Conservation (phyloP, 352 stramenopile genomes). For the Globisporangium viniferum region DNA sequence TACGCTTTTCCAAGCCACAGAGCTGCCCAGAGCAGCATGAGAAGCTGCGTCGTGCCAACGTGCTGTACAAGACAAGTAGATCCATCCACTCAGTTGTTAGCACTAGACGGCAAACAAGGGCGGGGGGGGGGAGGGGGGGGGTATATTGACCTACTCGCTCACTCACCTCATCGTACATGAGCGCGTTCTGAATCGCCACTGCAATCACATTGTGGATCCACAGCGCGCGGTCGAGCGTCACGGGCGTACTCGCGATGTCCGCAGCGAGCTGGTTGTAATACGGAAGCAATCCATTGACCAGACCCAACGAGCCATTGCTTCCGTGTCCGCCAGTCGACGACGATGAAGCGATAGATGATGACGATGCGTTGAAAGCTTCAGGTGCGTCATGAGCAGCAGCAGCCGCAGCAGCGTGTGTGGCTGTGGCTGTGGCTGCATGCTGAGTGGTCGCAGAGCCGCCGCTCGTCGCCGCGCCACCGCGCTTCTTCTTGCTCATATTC, state of each 20-base stretch:
- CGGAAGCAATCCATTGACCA: background rate
- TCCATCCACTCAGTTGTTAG: background rate
- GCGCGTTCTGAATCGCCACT: constrained; percentile 32
- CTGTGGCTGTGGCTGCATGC: background rate
- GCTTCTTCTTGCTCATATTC: constrained; percentile 44
- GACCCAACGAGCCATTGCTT: background rate
- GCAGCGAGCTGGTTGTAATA: constrained; percentile 17
- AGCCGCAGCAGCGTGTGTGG: background rate
- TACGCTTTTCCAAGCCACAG: constrained; percentile 41
- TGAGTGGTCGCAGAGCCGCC: background rate
- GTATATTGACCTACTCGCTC: background rate
- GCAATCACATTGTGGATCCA: constrained; percentile 36
- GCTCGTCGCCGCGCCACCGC: constrained; percentile 6
- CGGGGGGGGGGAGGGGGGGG: no score
- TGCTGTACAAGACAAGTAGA: constrained; percentile 17
- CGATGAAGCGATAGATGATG: background rate
- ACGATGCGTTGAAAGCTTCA: background rate
- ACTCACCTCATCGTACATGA: constrained; percentile 45
- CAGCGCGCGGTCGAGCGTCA: constrained; percentile 27
- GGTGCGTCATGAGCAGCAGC: background rate
- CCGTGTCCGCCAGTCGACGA: background rate
- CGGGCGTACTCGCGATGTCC: constrained; percentile 17
- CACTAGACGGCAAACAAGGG: background rate
- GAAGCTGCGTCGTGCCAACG: constrained; percentile 26
- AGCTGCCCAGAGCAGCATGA: constrained; percentile 22